Base-by-base conservation (phyloP, 106 monocot species). In the Cymbidium sinense region DNA sequence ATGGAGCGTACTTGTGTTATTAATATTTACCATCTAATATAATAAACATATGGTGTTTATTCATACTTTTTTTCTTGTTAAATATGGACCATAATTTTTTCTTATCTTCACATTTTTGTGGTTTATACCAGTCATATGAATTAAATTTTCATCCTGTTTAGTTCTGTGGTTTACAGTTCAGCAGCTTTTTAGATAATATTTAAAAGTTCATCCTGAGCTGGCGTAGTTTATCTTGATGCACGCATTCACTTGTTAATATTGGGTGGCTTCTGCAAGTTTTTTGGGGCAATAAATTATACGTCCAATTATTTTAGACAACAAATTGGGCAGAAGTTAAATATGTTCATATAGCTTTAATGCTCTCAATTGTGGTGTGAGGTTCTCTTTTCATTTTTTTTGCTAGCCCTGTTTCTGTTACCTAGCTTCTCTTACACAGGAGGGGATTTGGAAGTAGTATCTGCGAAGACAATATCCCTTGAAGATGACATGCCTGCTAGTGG, bases 401-500 rank as follows among this genome's bases (percentile, higher is more conserved):
- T 50, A 27, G 17, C 43, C 17, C 28, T 70, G 4, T 69, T 3
- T 78, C 58, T 7, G 2, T 69, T 50, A 72, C 58, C 58, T 33
- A 23, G 15, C 9, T 55, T 70, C 15, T 69, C 74, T 81, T 36
- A 43, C 77, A 54, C 75, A 87, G 89, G 65, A 6, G 71, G 76
- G 52, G 74, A 84, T 25, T 52, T 72, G 76, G 81, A 91, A 47
- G 28, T 81, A 72, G 21, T 27, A 70, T 21, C 78, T 64, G 61
- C 55, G 34, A 79, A 82, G n/a, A 77, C 50, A 43, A 61, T 69
- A 20, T 74, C 50, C 43, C 31, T 41, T 47, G 73, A 77, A 79
- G 86, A 79, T 75, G 79, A 67, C 75, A 25, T 86, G 50, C 52
- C 74, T 64, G 73, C 76, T 70, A 31, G 39, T 77, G 82, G 61